phyloP scores from a whole-genome alignment of 148 eudicot species.

The Camellia japonica region DNA sequence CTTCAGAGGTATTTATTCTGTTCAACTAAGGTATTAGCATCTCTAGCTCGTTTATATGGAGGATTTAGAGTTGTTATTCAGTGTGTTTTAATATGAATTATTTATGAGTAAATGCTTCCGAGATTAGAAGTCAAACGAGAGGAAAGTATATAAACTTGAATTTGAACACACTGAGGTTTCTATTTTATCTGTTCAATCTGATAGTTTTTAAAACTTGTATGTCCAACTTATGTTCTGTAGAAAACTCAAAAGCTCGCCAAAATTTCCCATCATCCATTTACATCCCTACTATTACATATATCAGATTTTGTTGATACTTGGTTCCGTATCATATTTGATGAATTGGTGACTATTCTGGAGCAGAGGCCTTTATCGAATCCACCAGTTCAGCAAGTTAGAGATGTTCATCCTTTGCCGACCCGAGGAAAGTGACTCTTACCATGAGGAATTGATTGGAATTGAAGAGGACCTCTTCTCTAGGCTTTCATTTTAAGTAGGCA shows the following conservation, averaged over 20 bases:
- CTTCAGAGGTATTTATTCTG: conserved; percentile 68
- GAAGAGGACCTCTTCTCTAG: conserved; percentile 82
- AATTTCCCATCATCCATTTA: not conserved
- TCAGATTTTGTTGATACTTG: not conserved
- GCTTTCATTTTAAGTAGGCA: conserved; percentile 83
- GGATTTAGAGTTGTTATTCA: not conserved
- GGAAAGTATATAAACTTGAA: not conserved
- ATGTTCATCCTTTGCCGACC: conserved; percentile 88
- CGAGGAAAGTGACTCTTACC: conserved; percentile 76
- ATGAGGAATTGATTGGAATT: conserved; percentile 74
- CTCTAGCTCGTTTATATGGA: not conserved
- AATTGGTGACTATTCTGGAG: conserved; percentile 22
- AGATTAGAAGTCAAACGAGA: not conserved
- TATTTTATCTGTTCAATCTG: not conserved
- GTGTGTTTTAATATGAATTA: not conserved
- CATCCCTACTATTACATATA: not conserved
- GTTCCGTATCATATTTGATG: conserved; percentile 9
- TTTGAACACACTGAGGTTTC: not conserved
- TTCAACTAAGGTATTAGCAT: not conserved
- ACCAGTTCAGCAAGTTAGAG: conserved; percentile 95
- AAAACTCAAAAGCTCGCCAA: not conserved
- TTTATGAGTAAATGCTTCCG: not conserved
- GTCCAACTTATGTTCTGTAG: not conserved
- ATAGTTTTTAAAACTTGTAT: not conserved
- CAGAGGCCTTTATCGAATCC: conserved; percentile 94